phyloP scores from a whole-genome alignment of 179 eudicot species.

The Kewa caespitosa region DNA sequence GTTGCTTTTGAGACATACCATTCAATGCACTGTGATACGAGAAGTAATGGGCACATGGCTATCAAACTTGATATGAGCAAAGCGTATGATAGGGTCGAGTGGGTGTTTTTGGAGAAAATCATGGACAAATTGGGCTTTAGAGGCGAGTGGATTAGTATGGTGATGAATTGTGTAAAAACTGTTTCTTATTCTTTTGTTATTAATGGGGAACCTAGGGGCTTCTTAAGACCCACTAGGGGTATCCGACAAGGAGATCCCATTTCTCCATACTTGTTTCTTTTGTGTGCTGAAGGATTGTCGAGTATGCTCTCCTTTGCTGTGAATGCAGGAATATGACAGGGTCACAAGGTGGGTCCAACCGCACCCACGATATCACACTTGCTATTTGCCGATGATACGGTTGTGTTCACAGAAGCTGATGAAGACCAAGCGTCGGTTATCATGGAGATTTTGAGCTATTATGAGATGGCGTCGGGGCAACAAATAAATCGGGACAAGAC shows the following conservation, averaged over 20 bases:
- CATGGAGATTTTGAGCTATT: not conserved
- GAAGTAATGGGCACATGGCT: not conserved
- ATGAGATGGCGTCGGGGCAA: not conserved
- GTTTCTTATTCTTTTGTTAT: not conserved
- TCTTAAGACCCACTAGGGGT: not conserved
- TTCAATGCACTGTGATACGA: not conserved
- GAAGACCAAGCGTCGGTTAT: not conserved
- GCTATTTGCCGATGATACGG: not conserved
- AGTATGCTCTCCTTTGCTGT: not conserved
- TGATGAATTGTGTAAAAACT: not conserved
- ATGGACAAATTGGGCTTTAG: not conserved
- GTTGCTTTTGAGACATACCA: not conserved
- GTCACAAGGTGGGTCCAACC: not conserved
- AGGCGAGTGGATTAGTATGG: not conserved
- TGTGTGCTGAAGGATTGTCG: not conserved
- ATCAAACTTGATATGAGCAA: not conserved
- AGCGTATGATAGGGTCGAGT: not conserved
- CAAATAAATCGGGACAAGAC: not conserved
- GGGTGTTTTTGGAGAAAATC: not conserved
- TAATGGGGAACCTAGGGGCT: not conserved
- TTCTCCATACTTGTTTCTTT: not conserved
- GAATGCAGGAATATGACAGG: not conserved
- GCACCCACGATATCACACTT: not conserved
- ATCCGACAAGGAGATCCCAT: conserved; percentile 1
- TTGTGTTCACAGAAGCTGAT: not conserved